Evolutionary conservation across 768 basidiomycete genomes (phyloP).

Genomic region (Exsudoporus frostii): DNA sequence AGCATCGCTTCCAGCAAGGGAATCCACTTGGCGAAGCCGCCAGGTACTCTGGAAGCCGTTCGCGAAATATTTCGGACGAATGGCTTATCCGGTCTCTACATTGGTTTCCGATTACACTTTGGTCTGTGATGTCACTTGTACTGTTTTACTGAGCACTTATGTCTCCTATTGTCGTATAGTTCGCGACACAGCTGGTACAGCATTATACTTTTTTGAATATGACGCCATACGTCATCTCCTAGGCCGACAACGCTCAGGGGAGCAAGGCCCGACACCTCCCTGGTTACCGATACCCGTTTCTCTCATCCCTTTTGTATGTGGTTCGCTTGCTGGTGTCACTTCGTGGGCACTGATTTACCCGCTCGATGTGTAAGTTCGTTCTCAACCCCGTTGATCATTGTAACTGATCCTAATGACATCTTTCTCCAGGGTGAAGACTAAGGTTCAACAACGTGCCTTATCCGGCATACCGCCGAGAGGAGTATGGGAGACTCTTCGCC

Average conservation of each 20-base stretch:
- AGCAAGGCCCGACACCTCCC: slow-evolving; percentile 76
- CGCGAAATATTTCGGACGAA: slow-evolving; percentile 67
- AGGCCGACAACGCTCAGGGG: slow-evolving; percentile 72
- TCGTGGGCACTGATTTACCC: slow-evolving; percentile 94
- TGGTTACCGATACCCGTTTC: slow-evolving; percentile 83
- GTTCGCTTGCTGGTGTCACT: slow-evolving; percentile 84
- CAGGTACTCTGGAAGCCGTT: slow-evolving; percentile 75
- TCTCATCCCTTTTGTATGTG: slow-evolving; percentile 87
- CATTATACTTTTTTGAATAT: slow-evolving; percentile 91
- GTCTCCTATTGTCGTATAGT: slow-evolving; percentile 41
- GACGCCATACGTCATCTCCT: slow-evolving; percentile 87
- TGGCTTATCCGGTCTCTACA: slow-evolving; percentile 69
- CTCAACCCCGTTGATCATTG: not conserved
- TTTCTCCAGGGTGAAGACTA: slow-evolving; percentile 76
- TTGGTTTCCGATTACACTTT: slow-evolving; percentile 86
- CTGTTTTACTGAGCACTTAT: not conserved
- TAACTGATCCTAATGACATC: not conserved
- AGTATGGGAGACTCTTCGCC: slow-evolving; percentile 66
- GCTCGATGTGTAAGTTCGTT: slow-evolving; percentile 74
- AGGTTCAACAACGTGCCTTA: slow-evolving; percentile 89
- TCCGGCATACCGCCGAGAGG: slow-evolving; percentile 74
- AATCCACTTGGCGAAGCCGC: slow-evolving; percentile 65
- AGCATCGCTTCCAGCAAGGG: slow-evolving; percentile 84
- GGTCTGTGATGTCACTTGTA: slow-evolving; percentile 40
- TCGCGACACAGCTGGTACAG: slow-evolving; percentile 86